Evolutionary conservation across 306 rosid genomes (phyloP), one percentile per base, ranked within the genome.

Genomic region (Pyrus betulifolia): DNA sequence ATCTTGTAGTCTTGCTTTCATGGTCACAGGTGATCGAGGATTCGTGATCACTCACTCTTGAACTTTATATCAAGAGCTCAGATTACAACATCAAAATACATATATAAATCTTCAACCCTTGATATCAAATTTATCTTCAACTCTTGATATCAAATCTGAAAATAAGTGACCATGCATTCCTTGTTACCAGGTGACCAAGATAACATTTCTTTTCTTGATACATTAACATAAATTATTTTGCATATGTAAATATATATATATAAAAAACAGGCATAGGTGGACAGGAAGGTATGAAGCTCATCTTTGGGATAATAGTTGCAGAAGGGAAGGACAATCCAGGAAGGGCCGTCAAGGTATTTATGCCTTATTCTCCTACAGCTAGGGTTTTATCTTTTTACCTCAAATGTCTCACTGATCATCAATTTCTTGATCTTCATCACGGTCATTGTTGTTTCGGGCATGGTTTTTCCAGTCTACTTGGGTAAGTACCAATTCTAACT

Each of bases 291-390:
- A 96, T 81, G 99, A 96, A 76, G 99, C 99, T 81, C 99, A 96
- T 74, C 92, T 96, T 63, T 96, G 99, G 98, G 99, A 96, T 76
- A 96, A 96, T 71, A 96, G 98, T 66, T 96, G 99, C 72, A 87
- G 99, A 86, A 92, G 99, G 86, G 99, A 96, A 85, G 99, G 99
- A 4, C 99, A 96, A 86, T 96, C 99, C 35, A 91, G 99, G 73
- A 96, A 96, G 84, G 99, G 99, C 60, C 92, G 99, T 70, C 99
- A 96, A 92, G 99, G 99, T 96, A 82, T 76, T 64, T 12, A 6
- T 60, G 27, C 44, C 67, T 8, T 54, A 52, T 54, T n/a, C 62
- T 57, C 58, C 45, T 28, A 59, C 28, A 38, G 8, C 27, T 76
- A 52, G 76, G 79, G 82, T 64, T 75, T 75, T 28, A 57, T 75